Evolutionary conservation across 306 rosid species (phyloP).

Genomic region (Vachellia pachyceras): DNA sequence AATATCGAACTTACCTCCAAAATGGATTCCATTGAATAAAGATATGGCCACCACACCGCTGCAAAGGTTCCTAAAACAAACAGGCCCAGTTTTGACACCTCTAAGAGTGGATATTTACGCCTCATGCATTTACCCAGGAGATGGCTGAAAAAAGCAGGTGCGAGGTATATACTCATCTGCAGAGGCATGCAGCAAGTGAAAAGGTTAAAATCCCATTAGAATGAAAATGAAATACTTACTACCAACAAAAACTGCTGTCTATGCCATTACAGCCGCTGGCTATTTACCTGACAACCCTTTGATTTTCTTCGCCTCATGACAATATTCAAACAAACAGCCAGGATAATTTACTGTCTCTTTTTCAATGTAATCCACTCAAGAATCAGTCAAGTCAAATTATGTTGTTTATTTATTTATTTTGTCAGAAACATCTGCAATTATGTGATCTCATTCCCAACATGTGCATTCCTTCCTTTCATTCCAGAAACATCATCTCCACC

Average conservation of each 20-base stretch:
- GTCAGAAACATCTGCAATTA: no score
- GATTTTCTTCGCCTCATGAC: slow-evolving; percentile 27
- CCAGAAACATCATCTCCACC: no score
- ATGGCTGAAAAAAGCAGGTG: slow-evolving; percentile 93
- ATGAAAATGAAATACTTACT: background rate
- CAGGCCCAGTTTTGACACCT: slow-evolving; percentile 78
- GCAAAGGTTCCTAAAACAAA: slow-evolving; percentile 77
- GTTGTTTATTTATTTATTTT: no score
- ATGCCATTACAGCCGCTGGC: slow-evolving; percentile 1
- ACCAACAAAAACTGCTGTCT: background rate
- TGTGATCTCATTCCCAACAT: no score
- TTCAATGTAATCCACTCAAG: slow-evolving; percentile 5
- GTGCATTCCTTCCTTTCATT: no score
- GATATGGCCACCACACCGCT: slow-evolving; percentile 89
- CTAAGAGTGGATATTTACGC: slow-evolving; percentile 66
- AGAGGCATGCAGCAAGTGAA: slow-evolving; percentile 29
- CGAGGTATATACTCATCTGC: slow-evolving; percentile 94
- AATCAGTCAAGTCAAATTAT: background rate
- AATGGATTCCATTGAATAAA: slow-evolving; percentile 66
- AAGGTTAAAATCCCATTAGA: background rate
- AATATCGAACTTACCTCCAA: slow-evolving; percentile 54
- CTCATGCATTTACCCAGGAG: slow-evolving; percentile 83
- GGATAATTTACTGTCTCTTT: background rate
- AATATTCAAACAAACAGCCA: slow-evolving; percentile 12
- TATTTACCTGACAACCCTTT: slow-evolving; percentile 7